Evolutionary conservation across 352 stramenopile species (phyloP), one percentile per base, ranked within the genome.

Genomic region (Phytophthora melonis): DNA sequence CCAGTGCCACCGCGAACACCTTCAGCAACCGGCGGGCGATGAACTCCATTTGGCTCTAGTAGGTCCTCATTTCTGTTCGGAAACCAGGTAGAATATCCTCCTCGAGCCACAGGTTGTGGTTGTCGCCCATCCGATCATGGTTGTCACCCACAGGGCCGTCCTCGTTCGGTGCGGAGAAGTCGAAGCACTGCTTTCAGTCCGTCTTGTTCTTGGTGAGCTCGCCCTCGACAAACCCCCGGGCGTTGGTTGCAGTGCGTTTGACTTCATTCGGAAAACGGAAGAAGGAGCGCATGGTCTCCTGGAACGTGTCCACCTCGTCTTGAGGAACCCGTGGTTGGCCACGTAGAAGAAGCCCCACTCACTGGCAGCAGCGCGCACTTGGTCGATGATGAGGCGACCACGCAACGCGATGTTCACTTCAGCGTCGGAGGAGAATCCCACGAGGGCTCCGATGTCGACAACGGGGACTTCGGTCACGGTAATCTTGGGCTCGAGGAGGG

Each of bases 271-370:
- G 87, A 9, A 98, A 73, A 7, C 50, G 45, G 77, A 98, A 98
- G 76, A 98, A 98, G 1, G 63, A 62, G 43, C 78, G 72, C 79
- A 93, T 97, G 52, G 80, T 69, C 19, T 66, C 50, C 21, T 89
- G 78, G 71, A 98, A 96, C 7, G 49, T 47, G 13, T 82, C 63
- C 36, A 98, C 73, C 5, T 96, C 74, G 8, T 84, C 56, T 0
- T 58, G 8, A 0, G 82, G 65, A 98, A 71, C 0, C 83, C 84
- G 68, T 98, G 90, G 78, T 93, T 91, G 1, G 84, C 66, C 53
- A 98, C 87, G 80, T 98, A 95, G 76, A 98, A 98, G 78, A 98
- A 98, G 6, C 95, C 94, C 84, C 85, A 98, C 54, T 93, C 83
- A 19, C 74, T 79, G 6, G 65, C 32, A 47, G 65, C 57, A 21